Evolutionary conservation across 371 early-diverging fungal species (phyloP).

Genomic region (Haplosporangium sp.): DNA sequence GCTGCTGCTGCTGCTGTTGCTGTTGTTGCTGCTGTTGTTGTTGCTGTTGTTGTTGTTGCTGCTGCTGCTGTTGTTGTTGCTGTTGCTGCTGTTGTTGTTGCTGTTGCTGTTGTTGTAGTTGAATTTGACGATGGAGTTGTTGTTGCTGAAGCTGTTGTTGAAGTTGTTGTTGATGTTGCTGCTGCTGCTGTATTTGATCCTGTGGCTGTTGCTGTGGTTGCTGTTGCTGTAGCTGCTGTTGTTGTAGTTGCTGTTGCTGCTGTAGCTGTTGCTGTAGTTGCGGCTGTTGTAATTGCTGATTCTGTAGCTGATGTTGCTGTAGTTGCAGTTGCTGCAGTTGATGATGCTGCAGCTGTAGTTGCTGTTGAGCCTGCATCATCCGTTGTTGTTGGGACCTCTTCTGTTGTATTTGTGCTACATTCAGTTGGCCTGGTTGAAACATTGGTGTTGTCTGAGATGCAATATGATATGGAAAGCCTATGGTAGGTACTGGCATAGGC

Average conservation of each 20-base stretch:
- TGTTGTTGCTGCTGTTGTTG: slow-evolving; percentile 11
- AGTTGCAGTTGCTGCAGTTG: not conserved
- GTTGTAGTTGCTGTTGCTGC: slow-evolving; percentile 8
- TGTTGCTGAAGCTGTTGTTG: slow-evolving; percentile 7
- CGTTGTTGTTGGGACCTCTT: not conserved
- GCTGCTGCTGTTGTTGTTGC: slow-evolving; percentile 7
- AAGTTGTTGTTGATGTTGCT: slow-evolving; percentile 13
- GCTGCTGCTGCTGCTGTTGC: slow-evolving; percentile 3
- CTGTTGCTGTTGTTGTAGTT: slow-evolving; percentile 7
- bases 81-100: slow-evolving; percentile 14
- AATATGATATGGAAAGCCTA: slow-evolving; percentile 14
- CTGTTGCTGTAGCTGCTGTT: slow-evolving; percentile 19
- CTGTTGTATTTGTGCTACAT: slow-evolving; percentile 9
- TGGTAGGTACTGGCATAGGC: slow-evolving; percentile 4
- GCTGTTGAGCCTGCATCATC: too few species aligned
- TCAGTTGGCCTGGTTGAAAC: slow-evolving; percentile 8
- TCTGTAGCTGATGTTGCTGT: slow-evolving; percentile 6
- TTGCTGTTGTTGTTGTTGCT: slow-evolving; percentile 9
- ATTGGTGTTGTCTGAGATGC: slow-evolving; percentile 8
- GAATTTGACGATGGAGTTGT: too few species aligned
- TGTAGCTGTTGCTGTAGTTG: slow-evolving; percentile 9
- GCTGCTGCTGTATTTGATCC: slow-evolving; percentile 15
- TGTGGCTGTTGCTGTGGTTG: slow-evolving; percentile 12
- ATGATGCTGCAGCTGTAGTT: slow-evolving; percentile 2
- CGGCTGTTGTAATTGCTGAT: slow-evolving; percentile 5